Conservation (phyloP, 257 asterid species). For the Plantago ovata region DNA sequence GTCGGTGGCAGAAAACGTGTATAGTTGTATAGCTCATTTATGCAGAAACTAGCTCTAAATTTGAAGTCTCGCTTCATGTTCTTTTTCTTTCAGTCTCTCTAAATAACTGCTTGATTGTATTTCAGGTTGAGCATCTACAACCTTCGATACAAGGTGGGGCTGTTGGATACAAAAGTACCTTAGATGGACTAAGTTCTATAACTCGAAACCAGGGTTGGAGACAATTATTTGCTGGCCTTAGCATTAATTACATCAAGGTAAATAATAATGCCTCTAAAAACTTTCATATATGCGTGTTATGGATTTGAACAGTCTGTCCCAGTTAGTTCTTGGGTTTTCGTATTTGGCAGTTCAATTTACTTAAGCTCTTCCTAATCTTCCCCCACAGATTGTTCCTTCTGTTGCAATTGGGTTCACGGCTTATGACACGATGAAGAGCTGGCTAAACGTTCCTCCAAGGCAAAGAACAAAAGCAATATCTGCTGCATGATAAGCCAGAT, state of each 20-base stretch:
- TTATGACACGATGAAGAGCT: conserved; percentile 71
- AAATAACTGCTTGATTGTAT: background rate
- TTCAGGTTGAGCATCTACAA: conserved; percentile 80
- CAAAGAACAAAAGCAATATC: conserved; percentile 44
- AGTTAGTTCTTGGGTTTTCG: background rate
- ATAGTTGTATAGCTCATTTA: no score
- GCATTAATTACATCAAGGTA: conserved; percentile 96
- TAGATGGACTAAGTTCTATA: conserved; percentile 65
- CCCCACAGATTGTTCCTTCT: conserved; percentile 79
- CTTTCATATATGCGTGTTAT: background rate
- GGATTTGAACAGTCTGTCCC: background rate
- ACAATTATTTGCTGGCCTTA: conserved; percentile 86
- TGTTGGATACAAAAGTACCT: conserved; percentile 50
- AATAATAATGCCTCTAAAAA: background rate
- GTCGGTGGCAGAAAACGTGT: no score
- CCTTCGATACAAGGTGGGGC: conserved; percentile 42
- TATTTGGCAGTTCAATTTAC: background rate
- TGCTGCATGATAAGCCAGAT: no score
- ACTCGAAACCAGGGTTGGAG: conserved; percentile 79
- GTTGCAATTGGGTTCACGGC: conserved; percentile 94
- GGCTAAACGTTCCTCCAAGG: conserved; percentile 81
- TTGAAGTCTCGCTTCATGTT: background rate
- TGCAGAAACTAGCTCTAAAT: no score
- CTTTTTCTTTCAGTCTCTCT: no score
- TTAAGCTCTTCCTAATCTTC: background rate